Conservation (phyloP, 139 green algal genomes). For the Ettlia oleoabundans region DNA sequence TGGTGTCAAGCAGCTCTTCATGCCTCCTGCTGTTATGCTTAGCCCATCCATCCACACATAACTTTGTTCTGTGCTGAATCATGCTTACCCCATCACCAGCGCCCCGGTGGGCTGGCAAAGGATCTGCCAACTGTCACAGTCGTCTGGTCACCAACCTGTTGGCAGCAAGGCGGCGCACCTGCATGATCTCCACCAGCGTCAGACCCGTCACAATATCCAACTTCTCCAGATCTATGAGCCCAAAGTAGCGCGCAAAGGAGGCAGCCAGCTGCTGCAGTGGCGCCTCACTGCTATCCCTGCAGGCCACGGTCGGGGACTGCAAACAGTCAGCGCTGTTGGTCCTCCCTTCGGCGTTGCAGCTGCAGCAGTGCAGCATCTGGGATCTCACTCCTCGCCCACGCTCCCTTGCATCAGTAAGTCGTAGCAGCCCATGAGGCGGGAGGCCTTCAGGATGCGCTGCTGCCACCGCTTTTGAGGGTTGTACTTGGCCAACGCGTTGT, state of each 20-base stretch:
- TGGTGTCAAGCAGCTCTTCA: no score
- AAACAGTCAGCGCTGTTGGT: no score
- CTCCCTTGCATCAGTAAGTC: background rate
- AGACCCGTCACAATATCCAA: slow-evolving; percentile 7
- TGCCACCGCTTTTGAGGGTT: slow-evolving; percentile 15
- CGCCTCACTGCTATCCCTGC: background rate
- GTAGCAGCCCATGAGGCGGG: background rate
- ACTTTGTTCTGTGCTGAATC: no score
- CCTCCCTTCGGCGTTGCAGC: no score
- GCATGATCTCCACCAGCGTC: background rate
- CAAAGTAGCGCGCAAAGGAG: slow-evolving; percentile 23
- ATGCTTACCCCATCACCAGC: no score
- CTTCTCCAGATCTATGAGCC: slow-evolving; percentile 22
- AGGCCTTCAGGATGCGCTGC: background rate
- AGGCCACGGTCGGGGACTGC: background rate
- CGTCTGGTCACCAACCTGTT: no score
- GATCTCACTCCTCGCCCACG: background rate
- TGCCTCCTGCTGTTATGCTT: no score
- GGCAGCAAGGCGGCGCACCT: no score
- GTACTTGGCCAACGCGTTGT: slow-evolving; percentile 1
- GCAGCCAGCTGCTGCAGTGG: slow-evolving; percentile 18
- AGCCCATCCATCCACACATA: background rate
- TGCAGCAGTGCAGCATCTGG: background rate
- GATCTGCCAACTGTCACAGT: background rate
- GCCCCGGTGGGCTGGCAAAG: background rate